Base-by-base conservation (phyloP, 2,329 filamentous ascomycete species). In the Curvularia lunata region DNA sequence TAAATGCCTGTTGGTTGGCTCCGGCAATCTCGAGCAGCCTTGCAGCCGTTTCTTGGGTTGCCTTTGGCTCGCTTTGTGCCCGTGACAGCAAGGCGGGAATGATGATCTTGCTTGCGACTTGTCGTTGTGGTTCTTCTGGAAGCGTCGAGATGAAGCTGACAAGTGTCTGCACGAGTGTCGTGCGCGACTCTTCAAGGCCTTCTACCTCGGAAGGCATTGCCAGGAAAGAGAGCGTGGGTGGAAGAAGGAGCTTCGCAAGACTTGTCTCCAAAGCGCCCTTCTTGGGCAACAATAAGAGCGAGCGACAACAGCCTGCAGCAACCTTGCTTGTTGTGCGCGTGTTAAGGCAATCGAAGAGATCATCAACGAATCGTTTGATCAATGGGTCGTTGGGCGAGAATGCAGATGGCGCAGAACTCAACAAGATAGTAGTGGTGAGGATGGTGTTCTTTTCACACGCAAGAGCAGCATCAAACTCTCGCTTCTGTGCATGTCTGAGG, bases 361-460 rank as follows among this genome's bases (percentile, higher is more conserved):
- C 92, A 64, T 91, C 85, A 3, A 97, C 82, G 67, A 93, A 93
- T 53, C 86, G 86, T 23, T 83, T 80, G 45, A 97, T 85, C 1
- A 96, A 83, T 8, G 89, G 86, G 66, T 98, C 93, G 41, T 85
- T 86, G 0, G 91, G 85, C 0, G 88, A 85, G 54, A 98, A 84
- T 42, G 88, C 84, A 64, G 90, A 90, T 58, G 87, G 84, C 6
- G 91, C 90, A 40, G 89, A 89, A 8, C 92, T 97, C 59, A 99
- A 88, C 8, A 99, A 84, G 58, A 99, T 90, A 0, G 95, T 97
- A 46, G 90, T 89, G 0, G 92, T 91, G 47, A 99, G 83, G 5
- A 99, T 85, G 4, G 90, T 91, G 71, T 98, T 99, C 81, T 96
- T 97, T 70, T 97, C 94, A 74, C 92, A 96, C 1, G 89, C 82